These are phyloP conservation scores for Solanum paucissectum DNA, from an alignment of 257 asterid genomes.

Conservation along the genomic window DNA sequence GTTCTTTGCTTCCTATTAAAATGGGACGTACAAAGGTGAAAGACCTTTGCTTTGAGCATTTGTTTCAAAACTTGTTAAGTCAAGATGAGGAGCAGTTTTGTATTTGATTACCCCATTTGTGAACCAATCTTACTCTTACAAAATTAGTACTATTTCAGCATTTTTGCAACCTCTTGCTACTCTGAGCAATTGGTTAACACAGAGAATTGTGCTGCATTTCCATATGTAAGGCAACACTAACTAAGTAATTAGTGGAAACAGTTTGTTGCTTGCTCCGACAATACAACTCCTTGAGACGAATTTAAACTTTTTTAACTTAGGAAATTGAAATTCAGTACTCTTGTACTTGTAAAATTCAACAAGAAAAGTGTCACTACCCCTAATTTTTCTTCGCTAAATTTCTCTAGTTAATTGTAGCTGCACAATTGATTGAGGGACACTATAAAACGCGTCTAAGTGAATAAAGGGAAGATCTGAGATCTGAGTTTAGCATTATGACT, in stretches of 20 bases:
- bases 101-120: constrained; percentile 11
- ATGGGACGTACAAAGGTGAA: background rate
- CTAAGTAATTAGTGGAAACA: background rate
- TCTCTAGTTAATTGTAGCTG: background rate
- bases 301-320: background rate
- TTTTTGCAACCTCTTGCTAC: background rate
- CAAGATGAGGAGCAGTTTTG: constrained; percentile 64
- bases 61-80: constrained; percentile 27
- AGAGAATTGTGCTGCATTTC: background rate
- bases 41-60: background rate
- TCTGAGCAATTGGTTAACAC: background rate
- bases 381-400: background rate
- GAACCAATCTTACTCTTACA: background rate
- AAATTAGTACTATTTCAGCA: background rate
- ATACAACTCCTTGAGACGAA: background rate
- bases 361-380: background rate
- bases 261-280: background rate
- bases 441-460: background rate
- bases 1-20: background rate
- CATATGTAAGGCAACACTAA: background rate
- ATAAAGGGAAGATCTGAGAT: background rate
- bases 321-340: background rate
- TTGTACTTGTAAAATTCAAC: background rate
- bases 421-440: background rate
- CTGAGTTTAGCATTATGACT: background rate